Conservation (phyloP, 176 grass and related monocot genomes). For the Avena insularis region DNA sequence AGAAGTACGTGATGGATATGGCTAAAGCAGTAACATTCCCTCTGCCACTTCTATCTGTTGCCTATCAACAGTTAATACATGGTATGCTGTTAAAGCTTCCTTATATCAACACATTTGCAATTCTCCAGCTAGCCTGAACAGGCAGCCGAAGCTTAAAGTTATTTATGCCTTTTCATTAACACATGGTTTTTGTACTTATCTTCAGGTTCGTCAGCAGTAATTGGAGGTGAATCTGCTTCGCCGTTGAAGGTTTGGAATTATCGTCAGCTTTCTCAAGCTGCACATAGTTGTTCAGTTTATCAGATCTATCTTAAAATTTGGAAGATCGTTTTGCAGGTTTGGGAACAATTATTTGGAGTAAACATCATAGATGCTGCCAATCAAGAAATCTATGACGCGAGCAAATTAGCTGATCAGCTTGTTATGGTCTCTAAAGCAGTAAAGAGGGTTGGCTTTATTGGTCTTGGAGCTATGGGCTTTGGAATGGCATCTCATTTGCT, state of each 20-base stretch:
- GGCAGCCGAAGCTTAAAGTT: neutral
- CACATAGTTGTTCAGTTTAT: constrained; percentile 25
- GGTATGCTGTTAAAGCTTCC: constrained; percentile 54
- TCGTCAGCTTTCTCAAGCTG: constrained; percentile 32
- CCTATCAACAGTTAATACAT: constrained; percentile 86
- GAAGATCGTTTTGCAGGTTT: constrained; percentile 60
- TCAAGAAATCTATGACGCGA: constrained; percentile 74
- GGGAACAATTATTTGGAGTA: constrained; percentile 83
- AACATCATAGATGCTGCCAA: constrained; percentile 78
- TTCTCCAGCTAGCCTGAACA: neutral
- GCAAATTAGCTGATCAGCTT: constrained; percentile 68
- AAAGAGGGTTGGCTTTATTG: constrained; percentile 89
- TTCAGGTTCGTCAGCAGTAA: constrained; percentile 69
- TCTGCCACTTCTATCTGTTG: constrained; percentile 71
- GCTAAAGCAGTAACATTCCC: constrained; percentile 86
- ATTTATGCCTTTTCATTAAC: constrained; percentile 31
- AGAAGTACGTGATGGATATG: constrained; percentile 78
- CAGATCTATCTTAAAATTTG: constrained; percentile 39
- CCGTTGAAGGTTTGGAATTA: constrained; percentile 69
- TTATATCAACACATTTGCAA: constrained; percentile 24
- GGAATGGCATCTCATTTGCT: constrained; percentile 98
- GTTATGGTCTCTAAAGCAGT: constrained; percentile 62
- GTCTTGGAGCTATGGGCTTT: constrained; percentile 98
- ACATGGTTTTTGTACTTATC: constrained; percentile 41
- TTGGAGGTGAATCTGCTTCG: constrained; percentile 56